phyloP scores from a whole-genome alignment of 768 basidiomycete genomes.

The Nidularia pulvinata region DNA sequence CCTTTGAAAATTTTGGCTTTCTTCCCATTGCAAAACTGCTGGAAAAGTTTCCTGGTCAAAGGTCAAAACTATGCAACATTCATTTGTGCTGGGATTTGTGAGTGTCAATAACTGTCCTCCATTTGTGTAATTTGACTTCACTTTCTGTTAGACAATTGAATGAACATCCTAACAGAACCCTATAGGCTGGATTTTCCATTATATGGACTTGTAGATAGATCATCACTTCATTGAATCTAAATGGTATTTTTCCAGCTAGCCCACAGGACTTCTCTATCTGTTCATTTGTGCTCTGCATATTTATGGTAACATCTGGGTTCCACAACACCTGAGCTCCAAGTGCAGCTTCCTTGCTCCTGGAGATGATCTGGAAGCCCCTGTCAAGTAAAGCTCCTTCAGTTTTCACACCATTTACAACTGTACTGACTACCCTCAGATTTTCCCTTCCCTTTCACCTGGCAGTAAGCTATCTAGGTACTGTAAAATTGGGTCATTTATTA shows the following conservation, averaged over 20 bases:
- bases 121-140: slow-evolving; percentile 9
- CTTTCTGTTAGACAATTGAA: slow-evolving; percentile 21
- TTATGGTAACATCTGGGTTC: slow-evolving; percentile 14
- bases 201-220: slow-evolving; percentile 24
- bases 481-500: neutral
- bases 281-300: slow-evolving; percentile 22
- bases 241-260: slow-evolving; percentile 20
- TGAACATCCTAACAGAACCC: slow-evolving; percentile 22
- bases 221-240: slow-evolving; percentile 13
- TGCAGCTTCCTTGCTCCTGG: slow-evolving; percentile 12
- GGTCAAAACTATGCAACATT: slow-evolving; percentile 4
- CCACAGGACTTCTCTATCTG: slow-evolving; percentile 15
- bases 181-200: slow-evolving; percentile 17
- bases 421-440: slow-evolving; percentile 1
- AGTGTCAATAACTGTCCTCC: slow-evolving; percentile 17
- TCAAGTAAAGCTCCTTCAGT: slow-evolving; percentile 17
- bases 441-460: neutral
- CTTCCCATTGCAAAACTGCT: neutral
- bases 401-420: slow-evolving; percentile 8
- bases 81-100: slow-evolving; percentile 17
- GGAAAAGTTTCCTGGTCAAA: neutral
- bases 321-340: slow-evolving; percentile 4
- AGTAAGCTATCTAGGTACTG: neutral
- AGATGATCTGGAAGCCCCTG: slow-evolving; percentile 22
- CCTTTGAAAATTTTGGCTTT: slow-evolving; percentile 1